Conservation (phyloP, 441 rosid species). For the Eruca vesicaria region DNA sequence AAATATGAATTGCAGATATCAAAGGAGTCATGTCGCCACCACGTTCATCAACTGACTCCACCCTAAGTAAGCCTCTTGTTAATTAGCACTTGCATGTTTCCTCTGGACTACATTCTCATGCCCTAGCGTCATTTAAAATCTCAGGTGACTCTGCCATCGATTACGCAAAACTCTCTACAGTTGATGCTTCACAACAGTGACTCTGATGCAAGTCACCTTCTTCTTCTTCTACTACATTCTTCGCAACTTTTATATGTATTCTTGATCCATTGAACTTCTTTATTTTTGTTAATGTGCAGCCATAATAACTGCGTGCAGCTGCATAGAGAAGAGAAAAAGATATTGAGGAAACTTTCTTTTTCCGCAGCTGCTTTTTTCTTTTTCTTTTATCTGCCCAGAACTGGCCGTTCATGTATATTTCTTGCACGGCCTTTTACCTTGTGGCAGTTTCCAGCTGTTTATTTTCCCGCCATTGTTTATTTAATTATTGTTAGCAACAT, state of each 20-base stretch:
- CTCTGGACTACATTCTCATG: background rate
- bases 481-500: background rate
- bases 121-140: background rate
- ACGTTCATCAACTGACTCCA: constrained; percentile 46
- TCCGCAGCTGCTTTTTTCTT: background rate
- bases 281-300: background rate
- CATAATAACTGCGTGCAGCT: background rate
- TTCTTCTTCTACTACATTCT: constrained; percentile 1
- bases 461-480: background rate
- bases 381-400: constrained; percentile 16
- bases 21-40: constrained; percentile 44
- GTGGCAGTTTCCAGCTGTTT: constrained; percentile 18
- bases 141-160: constrained; percentile 71
- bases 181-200: constrained; percentile 28
- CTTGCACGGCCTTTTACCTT: constrained; percentile 7
- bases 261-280: background rate
- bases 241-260: background rate
- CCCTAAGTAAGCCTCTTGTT: constrained; percentile 42
- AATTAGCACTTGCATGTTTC: background rate
- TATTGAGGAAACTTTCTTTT: constrained; percentile 1
- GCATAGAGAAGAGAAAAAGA: constrained; percentile 23
- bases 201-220: constrained; percentile 29
- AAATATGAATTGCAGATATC: constrained; percentile 40
- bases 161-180: constrained; percentile 41
- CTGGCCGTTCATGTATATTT: constrained; percentile 12